Evolutionary conservation across 2,329 filamentous ascomycete species (phyloP).

Genomic region (Conoideocrella luteorostrata): DNA sequence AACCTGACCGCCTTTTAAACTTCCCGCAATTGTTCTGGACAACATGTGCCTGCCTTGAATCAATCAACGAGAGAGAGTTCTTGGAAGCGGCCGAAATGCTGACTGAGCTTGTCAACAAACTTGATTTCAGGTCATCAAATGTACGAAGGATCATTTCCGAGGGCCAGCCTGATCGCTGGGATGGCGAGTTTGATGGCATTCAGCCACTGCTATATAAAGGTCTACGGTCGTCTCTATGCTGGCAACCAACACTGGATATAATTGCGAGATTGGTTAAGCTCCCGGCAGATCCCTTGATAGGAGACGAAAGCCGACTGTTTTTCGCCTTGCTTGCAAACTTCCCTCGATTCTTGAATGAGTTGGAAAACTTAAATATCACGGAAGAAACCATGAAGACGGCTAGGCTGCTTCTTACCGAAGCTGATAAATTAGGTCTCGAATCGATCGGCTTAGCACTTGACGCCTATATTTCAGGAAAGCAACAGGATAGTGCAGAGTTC

Average conservation of each 20-base stretch:
- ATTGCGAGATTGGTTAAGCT: constrained; percentile 74
- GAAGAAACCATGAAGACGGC: constrained; percentile 56
- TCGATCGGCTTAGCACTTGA: constrained; percentile 63
- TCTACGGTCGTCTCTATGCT: constrained; percentile 75
- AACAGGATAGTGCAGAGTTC: constrained; percentile 67
- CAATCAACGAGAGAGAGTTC: constrained; percentile 93
- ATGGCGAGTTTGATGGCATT: constrained; percentile 79
- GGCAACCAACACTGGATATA: constrained; percentile 69
- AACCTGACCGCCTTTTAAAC: constrained; percentile 70
- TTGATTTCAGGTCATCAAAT: constrained; percentile 67
- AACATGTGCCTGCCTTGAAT: constrained; percentile 90
- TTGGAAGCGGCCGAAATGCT: constrained; percentile 88
- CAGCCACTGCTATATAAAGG: constrained; percentile 87
- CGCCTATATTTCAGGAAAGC: constrained; percentile 61
- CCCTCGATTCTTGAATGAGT: constrained; percentile 72
- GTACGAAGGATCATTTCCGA: constrained; percentile 68
- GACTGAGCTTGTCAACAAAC: constrained; percentile 74
- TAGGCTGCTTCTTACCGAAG: constrained; percentile 62
- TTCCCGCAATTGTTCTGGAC: constrained; percentile 98
- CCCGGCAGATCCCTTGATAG: constrained; percentile 73
- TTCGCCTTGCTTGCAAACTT: constrained; percentile 89
- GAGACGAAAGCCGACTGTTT: constrained; percentile 73
- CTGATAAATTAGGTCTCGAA: constrained; percentile 63
- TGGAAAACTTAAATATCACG: constrained; percentile 59
- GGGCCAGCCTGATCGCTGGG: constrained; percentile 79